phyloP scores from a whole-genome alignment of 148 eudicot species.

The Rhododendron vialii region DNA sequence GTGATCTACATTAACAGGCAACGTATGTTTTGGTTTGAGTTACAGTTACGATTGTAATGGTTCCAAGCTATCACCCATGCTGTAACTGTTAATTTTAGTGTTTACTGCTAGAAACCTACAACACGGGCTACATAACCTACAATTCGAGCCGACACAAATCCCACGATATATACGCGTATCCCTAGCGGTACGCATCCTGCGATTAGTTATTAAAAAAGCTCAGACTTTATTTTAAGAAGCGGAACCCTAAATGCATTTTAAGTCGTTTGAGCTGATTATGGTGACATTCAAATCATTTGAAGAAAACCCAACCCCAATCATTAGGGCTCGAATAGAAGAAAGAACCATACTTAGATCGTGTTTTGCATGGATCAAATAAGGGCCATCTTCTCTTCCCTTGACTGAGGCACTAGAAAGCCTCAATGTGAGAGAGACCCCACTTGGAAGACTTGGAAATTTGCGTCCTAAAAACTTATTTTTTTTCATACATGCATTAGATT shows the following conservation, averaged over 20 bases:
- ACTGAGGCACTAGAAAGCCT: background rate
- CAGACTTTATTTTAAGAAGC: background rate
- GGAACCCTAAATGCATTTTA: background rate
- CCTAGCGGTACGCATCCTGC: background rate
- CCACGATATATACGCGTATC: background rate
- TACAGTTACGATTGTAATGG: background rate
- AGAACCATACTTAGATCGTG: background rate
- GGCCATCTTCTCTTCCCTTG: background rate
- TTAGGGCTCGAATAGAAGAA: background rate
- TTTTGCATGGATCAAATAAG: background rate
- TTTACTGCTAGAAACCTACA: background rate
- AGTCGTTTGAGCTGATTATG: background rate
- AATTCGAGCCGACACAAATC: background rate
- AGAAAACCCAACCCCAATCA: background rate
- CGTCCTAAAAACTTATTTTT: background rate
- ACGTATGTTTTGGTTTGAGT: background rate
- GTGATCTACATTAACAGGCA: background rate
- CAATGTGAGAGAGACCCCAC: background rate
- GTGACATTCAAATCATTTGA: background rate
- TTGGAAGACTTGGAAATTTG: background rate
- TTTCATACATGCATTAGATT: background rate
- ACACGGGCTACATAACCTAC: background rate
- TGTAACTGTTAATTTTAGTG: background rate
- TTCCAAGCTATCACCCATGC: slow-evolving; percentile 1
- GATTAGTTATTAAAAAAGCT: background rate